Evolutionary conservation across 768 basidiomycete species (phyloP).

Genomic region (Lactarius psammicola): DNA sequence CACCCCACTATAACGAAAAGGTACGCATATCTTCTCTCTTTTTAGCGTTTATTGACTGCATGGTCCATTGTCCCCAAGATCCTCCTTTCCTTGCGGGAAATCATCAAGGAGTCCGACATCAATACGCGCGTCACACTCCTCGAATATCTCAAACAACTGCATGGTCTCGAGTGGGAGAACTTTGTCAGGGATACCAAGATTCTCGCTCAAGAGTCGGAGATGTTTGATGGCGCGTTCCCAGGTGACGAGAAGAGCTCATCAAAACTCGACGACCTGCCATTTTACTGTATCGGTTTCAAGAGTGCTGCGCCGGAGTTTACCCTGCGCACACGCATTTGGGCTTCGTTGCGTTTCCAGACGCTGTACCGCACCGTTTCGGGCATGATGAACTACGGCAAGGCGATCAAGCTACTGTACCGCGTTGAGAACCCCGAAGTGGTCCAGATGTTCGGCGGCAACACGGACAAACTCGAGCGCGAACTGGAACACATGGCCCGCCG

Average conservation of each 20-base stretch:
- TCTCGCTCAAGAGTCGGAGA: conserved; percentile 89
- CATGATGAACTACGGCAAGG: conserved; percentile 99
- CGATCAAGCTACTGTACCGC: conserved; percentile 98
- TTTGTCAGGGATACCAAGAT: conserved; percentile 99
- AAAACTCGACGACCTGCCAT: conserved; percentile 90
- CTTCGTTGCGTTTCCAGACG: conserved; percentile 96
- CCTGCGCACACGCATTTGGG: conserved; percentile 98
- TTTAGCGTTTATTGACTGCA: background rate
- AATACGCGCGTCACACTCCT: conserved; percentile 95
- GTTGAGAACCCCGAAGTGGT: conserved; percentile 99
- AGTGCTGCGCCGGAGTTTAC: conserved; percentile 98
- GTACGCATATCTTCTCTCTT: conserved; percentile 37
- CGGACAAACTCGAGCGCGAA: conserved; percentile 93
- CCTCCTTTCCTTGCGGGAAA: conserved; percentile 91
- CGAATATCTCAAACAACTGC: conserved; percentile 97
- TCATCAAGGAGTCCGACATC: conserved; percentile 98
- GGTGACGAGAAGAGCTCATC: conserved; percentile 80
- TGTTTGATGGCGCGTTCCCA: conserved; percentile 75
- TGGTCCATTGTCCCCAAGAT: conserved; percentile 54
- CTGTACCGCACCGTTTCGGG: conserved; percentile 98
- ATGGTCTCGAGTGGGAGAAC: conserved; percentile 98
- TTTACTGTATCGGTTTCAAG: conserved; percentile 99
- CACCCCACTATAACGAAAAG: conserved; percentile 99
- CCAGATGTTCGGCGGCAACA: conserved; percentile 95
- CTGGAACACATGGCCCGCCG: conserved; percentile 96